phyloP scores from a whole-genome alignment of 768 basidiomycete genomes.

The Phallus indusiatus region DNA sequence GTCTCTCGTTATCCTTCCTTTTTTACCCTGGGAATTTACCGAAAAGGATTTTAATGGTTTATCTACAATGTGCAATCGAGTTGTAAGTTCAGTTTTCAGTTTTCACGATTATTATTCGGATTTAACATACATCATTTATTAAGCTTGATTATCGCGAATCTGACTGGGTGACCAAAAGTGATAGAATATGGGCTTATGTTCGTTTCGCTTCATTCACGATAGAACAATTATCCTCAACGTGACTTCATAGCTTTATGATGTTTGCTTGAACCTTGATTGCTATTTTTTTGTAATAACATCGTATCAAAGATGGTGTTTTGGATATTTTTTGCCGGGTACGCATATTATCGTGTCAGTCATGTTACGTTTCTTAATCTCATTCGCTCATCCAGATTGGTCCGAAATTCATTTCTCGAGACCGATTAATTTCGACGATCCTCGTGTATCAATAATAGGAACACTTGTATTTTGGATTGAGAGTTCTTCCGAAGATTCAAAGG shows the following conservation, averaged over 20 bases:
- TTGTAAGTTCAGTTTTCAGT: background rate
- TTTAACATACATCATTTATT: background rate
- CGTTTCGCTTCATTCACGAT: background rate
- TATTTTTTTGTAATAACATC: constrained; percentile 2
- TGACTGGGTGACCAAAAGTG: background rate
- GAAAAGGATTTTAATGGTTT: background rate
- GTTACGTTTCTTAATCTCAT: background rate
- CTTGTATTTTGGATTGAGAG: constrained; percentile 3
- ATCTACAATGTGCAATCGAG: background rate
- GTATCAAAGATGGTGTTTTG: constrained; percentile 1
- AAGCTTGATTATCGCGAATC: background rate
- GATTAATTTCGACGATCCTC: background rate
- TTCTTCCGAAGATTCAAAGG: background rate
- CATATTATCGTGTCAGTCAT: too few relatives aligned
- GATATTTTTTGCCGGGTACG: background rate
- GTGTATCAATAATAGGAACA: background rate
- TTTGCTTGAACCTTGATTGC: background rate
- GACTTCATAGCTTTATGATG: background rate
- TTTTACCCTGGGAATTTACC: constrained; percentile 3
- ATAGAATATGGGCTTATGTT: constrained; percentile 4
- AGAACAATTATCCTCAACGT: background rate
- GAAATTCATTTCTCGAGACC: background rate
- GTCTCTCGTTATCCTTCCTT: background rate
- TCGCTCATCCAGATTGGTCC: background rate
- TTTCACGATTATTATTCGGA: background rate